Conservation (phyloP, 768 basidiomycete species). For the Lactarius pseudohatsudake region DNA sequence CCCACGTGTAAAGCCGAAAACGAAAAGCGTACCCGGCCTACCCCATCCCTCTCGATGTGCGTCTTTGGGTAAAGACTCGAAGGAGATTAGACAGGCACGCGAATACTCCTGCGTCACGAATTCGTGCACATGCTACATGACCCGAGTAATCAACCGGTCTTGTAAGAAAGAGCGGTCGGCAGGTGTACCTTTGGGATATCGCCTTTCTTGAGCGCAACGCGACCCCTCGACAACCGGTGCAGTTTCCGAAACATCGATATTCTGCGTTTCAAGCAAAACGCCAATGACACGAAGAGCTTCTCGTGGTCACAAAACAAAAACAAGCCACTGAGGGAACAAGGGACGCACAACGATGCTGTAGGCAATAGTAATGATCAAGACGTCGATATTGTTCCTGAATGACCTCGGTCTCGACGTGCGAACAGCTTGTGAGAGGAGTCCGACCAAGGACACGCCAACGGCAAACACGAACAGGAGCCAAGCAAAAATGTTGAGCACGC, state of each 20-base stretch:
- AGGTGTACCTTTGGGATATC: slow-evolving; percentile 56
- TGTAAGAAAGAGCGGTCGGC: too few species aligned
- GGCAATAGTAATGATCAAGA: slow-evolving; percentile 65
- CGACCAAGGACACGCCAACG: slow-evolving; percentile 60
- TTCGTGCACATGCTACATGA: slow-evolving; percentile 56
- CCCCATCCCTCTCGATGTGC: slow-evolving; percentile 76
- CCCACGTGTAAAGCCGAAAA: slow-evolving; percentile 7
- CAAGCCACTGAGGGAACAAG: background rate
- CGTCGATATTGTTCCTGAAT: slow-evolving; percentile 66
- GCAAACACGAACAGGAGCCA: slow-evolving; percentile 40
- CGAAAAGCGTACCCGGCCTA: slow-evolving; percentile 49
- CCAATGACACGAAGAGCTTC: slow-evolving; percentile 55
- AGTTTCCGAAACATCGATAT: slow-evolving; percentile 64
- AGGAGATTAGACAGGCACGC: slow-evolving; percentile 68
- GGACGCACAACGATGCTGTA: slow-evolving; percentile 65
- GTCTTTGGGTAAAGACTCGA: slow-evolving; percentile 68
- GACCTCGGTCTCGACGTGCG: slow-evolving; percentile 55
- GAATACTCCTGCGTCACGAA: slow-evolving; percentile 74
- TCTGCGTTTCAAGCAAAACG: slow-evolving; percentile 66
- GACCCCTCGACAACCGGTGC: slow-evolving; percentile 64
- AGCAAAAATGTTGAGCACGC: slow-evolving; percentile 37
- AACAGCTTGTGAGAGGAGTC: slow-evolving; percentile 70
- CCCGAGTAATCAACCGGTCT: background rate
- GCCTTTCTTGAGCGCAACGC: slow-evolving; percentile 48
- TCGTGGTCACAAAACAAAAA: background rate